A percentile compares a stretch with the other conserved stretches of the same genome.
phyloP scores from a whole-genome alignment of 2,329 filamentous ascomycete genomes.

The Plenodomus tracheiphilus region DNA sequence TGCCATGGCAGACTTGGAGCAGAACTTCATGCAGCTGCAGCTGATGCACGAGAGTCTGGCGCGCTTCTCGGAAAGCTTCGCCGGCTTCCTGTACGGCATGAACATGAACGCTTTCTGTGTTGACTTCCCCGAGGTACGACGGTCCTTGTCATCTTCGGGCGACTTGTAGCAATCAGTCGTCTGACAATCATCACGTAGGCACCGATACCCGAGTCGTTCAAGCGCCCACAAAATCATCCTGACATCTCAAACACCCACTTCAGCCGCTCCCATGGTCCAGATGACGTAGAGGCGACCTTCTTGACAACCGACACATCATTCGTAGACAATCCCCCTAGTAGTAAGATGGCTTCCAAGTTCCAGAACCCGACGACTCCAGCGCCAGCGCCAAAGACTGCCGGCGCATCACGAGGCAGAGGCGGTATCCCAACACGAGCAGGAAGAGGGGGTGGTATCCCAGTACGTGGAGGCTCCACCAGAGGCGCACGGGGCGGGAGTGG shows the following conservation, averaged over 20 bases:
- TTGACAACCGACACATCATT: constrained; percentile 93
- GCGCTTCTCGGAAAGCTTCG: constrained; percentile 94
- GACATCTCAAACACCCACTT: constrained; percentile 24
- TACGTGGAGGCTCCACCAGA: constrained; percentile 35
- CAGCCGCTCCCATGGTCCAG: constrained; percentile 27
- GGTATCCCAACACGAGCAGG: constrained; percentile 40
- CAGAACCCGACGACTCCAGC: constrained; percentile 41
- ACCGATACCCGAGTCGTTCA: constrained; percentile 82
- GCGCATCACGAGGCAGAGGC: constrained; percentile 32
- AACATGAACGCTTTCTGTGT: constrained; percentile 99
- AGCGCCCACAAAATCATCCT: constrained; percentile 41
- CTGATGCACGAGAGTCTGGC: constrained; percentile 94
- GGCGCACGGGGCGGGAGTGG: constrained; percentile 42
- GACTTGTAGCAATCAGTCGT: background rate
- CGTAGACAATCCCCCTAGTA: constrained; percentile 76
- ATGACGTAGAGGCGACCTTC: constrained; percentile 77
- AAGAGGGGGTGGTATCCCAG: constrained; percentile 39
- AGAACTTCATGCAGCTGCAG: constrained; percentile 96
- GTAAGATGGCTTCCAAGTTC: constrained; percentile 51
- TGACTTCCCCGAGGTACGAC: constrained; percentile 84
- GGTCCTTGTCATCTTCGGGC: background rate
- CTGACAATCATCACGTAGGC: constrained; percentile 56
- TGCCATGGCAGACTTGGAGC: constrained; percentile 91
- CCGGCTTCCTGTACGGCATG: constrained; percentile 89
- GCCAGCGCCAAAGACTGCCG: constrained; percentile 23